Percentiles rank a stretch among this genome's conserved stretches.
phyloP scores from a whole-genome alignment of 306 rosid genomes.

The Vachellia collinsii region DNA sequence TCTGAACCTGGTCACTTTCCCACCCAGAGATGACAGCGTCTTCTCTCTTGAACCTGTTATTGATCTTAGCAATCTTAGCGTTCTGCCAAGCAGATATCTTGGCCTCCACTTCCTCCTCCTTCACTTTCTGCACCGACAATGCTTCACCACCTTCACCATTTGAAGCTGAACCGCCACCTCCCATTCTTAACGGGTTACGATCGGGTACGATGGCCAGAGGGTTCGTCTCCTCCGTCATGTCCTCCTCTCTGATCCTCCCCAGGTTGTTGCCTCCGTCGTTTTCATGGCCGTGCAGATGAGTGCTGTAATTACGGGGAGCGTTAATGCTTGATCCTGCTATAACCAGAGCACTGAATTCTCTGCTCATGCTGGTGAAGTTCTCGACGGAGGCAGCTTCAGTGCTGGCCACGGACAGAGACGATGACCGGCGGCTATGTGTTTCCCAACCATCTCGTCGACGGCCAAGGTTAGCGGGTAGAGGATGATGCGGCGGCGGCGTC shows the following conservation, averaged over 20 bases:
- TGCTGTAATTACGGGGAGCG: neutral
- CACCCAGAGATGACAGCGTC: conserved; percentile 82
- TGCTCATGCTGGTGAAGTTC: conserved; percentile 79
- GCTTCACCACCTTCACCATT: conserved; percentile 46
- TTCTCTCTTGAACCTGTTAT: conserved; percentile 90
- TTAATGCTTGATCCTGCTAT: conserved; percentile 77
- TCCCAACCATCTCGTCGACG: conserved; percentile 68
- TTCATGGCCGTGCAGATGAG: conserved; percentile 16
- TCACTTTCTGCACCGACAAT: conserved; percentile 73
- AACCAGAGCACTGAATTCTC: conserved; percentile 92
- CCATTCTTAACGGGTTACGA: conserved; percentile 35
- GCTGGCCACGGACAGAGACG: conserved; percentile 62
- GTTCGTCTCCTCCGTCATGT: conserved; percentile 63
- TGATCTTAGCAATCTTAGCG: conserved; percentile 81
- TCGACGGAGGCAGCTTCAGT: conserved; percentile 61
- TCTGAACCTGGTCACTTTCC: conserved; percentile 86
- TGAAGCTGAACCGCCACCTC: conserved; percentile 13
- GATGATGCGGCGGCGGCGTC: conserved; percentile 62
- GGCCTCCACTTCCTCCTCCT: conserved; percentile 95
- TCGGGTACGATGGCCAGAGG: conserved; percentile 89
- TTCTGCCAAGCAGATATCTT: conserved; percentile 97
- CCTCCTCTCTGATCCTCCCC: conserved; percentile 88
- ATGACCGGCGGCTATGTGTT: conserved; percentile 59
- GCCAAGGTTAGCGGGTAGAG: conserved; percentile 34
- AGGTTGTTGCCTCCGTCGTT: conserved; percentile 37